Conservation (phyloP, 495 filamentous ascomycete genomes). For the Darksidea phi region DNA sequence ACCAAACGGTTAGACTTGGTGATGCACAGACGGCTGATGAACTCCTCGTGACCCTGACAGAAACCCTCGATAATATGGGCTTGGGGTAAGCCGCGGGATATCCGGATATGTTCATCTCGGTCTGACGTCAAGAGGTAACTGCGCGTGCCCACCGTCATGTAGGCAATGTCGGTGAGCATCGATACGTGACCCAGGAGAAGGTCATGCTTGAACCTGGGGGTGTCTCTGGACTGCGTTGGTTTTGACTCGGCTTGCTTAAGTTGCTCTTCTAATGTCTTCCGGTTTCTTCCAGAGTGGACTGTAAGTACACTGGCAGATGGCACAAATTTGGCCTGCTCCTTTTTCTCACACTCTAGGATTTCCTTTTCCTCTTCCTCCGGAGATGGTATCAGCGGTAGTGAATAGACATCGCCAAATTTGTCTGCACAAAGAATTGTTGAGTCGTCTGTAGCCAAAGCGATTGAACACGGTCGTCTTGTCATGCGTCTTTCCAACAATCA, state of each 20-base stretch:
- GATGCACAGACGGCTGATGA: constrained; percentile 73
- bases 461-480: constrained; percentile 81
- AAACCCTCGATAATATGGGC: constrained; percentile 83
- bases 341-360: constrained; percentile 16
- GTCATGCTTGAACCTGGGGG: constrained; percentile 63
- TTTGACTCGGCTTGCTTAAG: constrained; percentile 49
- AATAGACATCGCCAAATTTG: constrained; percentile 95
- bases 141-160: constrained; percentile 48
- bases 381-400: constrained; percentile 70
- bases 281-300: constrained; percentile 81
- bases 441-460: constrained; percentile 66
- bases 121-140: constrained; percentile 84
- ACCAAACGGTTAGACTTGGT: constrained; percentile 62
- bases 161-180: constrained; percentile 73
- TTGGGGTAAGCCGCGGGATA: constrained; percentile 81
- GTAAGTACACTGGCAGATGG: constrained; percentile 70
- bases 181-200: constrained; percentile 90
- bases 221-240: constrained; percentile 47
- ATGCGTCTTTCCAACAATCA: constrained; percentile 57
- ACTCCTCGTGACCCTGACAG: constrained; percentile 81
- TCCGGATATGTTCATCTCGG: constrained; percentile 94
- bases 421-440: constrained; percentile 75
- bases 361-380: constrained; percentile 33
- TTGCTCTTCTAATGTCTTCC: constrained; percentile 71
- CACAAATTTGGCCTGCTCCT: constrained; percentile 44